Evolutionary conservation across 495 filamentous ascomycete species (phyloP).

Genomic region (Penicillium antarcticum): DNA sequence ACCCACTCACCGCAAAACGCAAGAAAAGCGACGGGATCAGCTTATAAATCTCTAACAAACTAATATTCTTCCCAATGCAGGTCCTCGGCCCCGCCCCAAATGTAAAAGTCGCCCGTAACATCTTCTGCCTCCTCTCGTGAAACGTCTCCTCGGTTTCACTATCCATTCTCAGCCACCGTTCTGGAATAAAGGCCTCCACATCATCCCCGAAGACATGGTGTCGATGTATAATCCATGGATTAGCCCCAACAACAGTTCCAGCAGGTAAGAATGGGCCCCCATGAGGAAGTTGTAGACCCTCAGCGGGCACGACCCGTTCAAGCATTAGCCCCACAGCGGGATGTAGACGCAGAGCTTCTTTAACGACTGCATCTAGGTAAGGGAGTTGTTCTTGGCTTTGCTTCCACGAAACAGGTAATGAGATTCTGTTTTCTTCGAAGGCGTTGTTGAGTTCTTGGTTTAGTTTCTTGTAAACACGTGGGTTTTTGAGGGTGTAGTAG

Average conservation of each 20-base stretch:
- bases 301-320: conserved; percentile 41
- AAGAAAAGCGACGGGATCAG: conserved; percentile 66
- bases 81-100: conserved; percentile 63
- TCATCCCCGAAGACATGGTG: conserved; percentile 11
- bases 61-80: conserved; percentile 73
- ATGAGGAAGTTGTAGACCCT: conserved; percentile 32
- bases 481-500: conserved; percentile 47
- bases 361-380: conserved; percentile 64
- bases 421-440: conserved; percentile 38
- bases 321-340: conserved; percentile 57
- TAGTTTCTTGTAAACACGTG: conserved; percentile 19
- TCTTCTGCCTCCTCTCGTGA: conserved; percentile 12
- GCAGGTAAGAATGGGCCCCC: conserved; percentile 54
- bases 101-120: conserved; percentile 22
- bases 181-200: conserved; percentile 45
- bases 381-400: conserved; percentile 45
- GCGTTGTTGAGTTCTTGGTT: conserved; percentile 33
- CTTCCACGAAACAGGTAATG: conserved; percentile 23
- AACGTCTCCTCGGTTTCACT: conserved; percentile 20
- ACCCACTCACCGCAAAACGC: conserved; percentile 54
- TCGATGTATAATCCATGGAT: conserved; percentile 20
- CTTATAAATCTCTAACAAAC: conserved; percentile 76
- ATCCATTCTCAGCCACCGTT: conserved; percentile 47
- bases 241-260: conserved; percentile 60
- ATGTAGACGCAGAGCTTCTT: conserved; percentile 64